Conservation (phyloP, 2,329 filamentous ascomycete genomes). For the Fusarium sp. region DNA sequence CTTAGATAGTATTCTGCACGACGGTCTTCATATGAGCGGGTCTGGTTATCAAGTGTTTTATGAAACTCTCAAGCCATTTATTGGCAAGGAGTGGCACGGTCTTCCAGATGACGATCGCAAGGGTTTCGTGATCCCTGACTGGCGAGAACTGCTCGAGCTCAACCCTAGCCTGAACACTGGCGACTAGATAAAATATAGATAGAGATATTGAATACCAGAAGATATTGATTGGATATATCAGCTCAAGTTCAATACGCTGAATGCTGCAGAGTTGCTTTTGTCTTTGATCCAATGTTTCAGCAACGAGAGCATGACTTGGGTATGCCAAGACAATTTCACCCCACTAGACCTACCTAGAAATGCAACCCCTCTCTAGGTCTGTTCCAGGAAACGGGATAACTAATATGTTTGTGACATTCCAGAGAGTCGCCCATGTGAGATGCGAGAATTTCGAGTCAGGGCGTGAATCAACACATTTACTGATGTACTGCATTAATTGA, state of each 20-base stretch:
- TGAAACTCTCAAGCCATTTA: conserved; percentile 58
- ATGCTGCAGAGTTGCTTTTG: background rate
- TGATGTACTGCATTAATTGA: background rate
- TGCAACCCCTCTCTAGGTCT: background rate
- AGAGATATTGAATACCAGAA: background rate
- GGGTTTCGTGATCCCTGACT: conserved; percentile 61
- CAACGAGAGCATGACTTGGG: background rate
- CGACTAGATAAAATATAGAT: conserved; percentile 1
- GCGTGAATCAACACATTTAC: background rate
- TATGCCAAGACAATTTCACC: conserved; percentile 16
- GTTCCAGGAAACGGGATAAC: background rate
- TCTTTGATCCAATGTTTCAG: background rate
- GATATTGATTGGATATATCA: background rate
- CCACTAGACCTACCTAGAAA: conserved; percentile 9
- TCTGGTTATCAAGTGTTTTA: conserved; percentile 65
- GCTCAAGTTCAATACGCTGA: background rate
- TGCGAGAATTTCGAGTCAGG: background rate
- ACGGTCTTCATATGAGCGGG: conserved; percentile 68
- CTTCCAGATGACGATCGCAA: conserved; percentile 50
- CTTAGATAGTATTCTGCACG: conserved; percentile 63
- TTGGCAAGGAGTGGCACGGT: conserved; percentile 57
- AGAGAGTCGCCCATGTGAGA: background rate
- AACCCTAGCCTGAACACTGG: conserved; percentile 20
- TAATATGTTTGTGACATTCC: background rate
- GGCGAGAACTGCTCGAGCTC: conserved; percentile 50